Conservation (phyloP, 257 asterid genomes). For the Linaria vulgaris region DNA sequence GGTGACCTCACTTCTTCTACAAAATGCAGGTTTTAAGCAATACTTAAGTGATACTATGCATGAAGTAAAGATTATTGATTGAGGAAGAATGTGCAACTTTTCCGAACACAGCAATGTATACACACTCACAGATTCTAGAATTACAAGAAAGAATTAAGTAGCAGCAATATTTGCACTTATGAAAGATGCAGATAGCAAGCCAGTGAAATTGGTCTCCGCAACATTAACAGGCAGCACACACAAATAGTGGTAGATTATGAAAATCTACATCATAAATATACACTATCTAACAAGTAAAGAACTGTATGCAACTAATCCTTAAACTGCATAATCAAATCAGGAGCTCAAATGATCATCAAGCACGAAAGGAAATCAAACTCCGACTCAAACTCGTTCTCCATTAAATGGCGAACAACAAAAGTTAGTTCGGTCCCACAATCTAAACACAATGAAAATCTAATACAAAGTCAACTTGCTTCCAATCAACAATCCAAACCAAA, state of each 20-base stretch:
- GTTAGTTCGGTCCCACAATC: background rate
- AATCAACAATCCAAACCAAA: background rate
- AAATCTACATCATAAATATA: too few species aligned
- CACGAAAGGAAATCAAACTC: background rate
- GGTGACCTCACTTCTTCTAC: conserved; percentile 36
- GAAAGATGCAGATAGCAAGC: background rate
- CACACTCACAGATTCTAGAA: too few species aligned
- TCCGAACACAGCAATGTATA: background rate
- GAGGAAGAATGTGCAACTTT: conserved; percentile 7
- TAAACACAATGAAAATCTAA: background rate
- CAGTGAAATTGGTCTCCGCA: too few species aligned
- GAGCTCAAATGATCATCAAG: too few species aligned
- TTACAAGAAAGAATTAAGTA: background rate
- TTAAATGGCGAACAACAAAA: conserved; percentile 7
- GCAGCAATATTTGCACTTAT: background rate
- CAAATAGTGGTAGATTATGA: too few species aligned
- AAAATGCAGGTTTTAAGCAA: conserved; percentile 11
- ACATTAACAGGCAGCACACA: too few species aligned
- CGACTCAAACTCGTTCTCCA: background rate
- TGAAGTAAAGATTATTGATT: background rate
- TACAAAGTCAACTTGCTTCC: background rate
- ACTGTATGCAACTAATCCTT: background rate
- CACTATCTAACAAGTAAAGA: too few species aligned
- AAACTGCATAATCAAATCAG: too few species aligned
- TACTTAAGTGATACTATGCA: background rate